Evolutionary conservation across 2,329 filamentous ascomycete genomes (phyloP).

Genomic region (Elsinoe necatrix): DNA sequence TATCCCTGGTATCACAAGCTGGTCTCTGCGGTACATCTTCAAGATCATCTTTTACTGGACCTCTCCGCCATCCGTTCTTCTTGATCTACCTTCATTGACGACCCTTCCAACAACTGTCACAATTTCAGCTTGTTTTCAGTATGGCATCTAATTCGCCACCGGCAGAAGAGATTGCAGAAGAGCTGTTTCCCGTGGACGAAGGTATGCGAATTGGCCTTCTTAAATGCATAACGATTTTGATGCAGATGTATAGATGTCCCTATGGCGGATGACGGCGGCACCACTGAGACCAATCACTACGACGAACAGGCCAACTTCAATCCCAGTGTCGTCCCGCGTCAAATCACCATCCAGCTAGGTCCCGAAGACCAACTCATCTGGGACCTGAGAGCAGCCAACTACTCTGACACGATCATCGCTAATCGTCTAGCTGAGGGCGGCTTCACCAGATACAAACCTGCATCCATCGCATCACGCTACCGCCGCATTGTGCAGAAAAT

Average conservation of each 20-base stretch:
- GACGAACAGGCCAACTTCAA: neutral
- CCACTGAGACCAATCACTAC: neutral
- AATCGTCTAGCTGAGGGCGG: slow-evolving; percentile 35
- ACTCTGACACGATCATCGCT: slow-evolving; percentile 38
- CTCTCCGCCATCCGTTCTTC: neutral
- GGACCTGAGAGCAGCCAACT: slow-evolving; percentile 35
- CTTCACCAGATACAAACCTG: slow-evolving; percentile 36
- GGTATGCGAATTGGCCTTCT: too few species aligned
- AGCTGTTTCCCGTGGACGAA: neutral
- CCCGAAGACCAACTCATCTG: slow-evolving; percentile 42
- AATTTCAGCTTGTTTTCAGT: neutral
- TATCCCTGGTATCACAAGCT: neutral
- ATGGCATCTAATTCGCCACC: neutral
- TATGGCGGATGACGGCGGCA: neutral
- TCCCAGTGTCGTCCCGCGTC: neutral
- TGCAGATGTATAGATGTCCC: neutral
- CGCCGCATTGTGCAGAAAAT: slow-evolving; percentile 37
- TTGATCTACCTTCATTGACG: neutral
- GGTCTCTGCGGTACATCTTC: neutral
- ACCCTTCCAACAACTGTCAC: neutral
- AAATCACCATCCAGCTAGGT: slow-evolving; percentile 33
- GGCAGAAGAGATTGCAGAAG: neutral
- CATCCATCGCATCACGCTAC: slow-evolving; percentile 43
- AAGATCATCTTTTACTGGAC: neutral
- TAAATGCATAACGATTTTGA: neutral